Conservation (phyloP, 768 basidiomycete genomes). For the Amanita exitialis region DNA sequence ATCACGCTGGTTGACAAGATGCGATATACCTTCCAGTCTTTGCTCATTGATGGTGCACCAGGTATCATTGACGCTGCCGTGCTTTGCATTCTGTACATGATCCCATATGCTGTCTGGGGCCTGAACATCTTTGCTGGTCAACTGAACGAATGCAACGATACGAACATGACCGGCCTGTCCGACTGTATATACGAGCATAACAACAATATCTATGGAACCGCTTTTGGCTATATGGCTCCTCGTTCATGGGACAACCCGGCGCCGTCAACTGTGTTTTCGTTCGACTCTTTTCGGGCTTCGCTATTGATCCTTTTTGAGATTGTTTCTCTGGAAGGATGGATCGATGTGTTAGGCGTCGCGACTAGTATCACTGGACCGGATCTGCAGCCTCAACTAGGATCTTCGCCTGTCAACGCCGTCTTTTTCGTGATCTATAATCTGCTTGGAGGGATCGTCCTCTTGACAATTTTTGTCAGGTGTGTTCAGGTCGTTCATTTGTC, state of each 20-base stretch:
- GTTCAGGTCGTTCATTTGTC: slow-evolving; percentile 9
- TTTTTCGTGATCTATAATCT: slow-evolving; percentile 91
- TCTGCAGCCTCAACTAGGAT: slow-evolving; percentile 62
- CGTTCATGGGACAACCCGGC: slow-evolving; percentile 86
- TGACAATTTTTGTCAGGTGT: slow-evolving; percentile 87
- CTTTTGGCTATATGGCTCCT: slow-evolving; percentile 67
- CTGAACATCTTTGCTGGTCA: slow-evolving; percentile 85
- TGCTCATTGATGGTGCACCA: slow-evolving; percentile 77
- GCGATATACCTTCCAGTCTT: slow-evolving; percentile 76
- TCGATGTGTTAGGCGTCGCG: slow-evolving; percentile 81
- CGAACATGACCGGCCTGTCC: slow-evolving; percentile 34
- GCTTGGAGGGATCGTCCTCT: slow-evolving; percentile 80
- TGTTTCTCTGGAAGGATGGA: slow-evolving; percentile 93
- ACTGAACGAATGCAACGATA: slow-evolving; percentile 81
- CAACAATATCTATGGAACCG: slow-evolving; percentile 47
- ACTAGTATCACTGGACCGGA: slow-evolving; percentile 67
- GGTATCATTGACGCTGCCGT: slow-evolving; percentile 87
- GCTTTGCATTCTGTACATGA: slow-evolving; percentile 85
- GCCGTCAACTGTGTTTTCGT: slow-evolving; percentile 76
- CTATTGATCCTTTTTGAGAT: slow-evolving; percentile 93
- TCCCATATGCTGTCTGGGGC: slow-evolving; percentile 90
- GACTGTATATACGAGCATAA: slow-evolving; percentile 72
- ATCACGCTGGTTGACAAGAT: slow-evolving; percentile 85
- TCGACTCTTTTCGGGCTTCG: slow-evolving; percentile 77
- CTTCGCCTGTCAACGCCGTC: slow-evolving; percentile 73